Conservation (phyloP, 2,329 filamentous ascomycete genomes). For the Pseudogymnoascus sp. region DNA sequence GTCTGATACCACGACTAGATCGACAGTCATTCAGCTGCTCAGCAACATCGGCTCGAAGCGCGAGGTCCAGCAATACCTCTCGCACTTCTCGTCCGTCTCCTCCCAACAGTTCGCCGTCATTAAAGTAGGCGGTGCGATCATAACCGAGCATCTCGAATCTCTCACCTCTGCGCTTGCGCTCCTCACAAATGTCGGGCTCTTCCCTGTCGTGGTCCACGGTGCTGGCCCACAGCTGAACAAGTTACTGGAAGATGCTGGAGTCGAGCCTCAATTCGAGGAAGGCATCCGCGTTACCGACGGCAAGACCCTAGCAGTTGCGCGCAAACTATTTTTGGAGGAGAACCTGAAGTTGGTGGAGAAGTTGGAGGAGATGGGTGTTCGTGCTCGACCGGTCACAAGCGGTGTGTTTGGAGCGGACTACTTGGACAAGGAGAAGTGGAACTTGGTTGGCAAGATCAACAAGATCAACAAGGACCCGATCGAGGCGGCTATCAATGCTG, state of each 20-base stretch:
- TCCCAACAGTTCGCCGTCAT: conserved; percentile 97
- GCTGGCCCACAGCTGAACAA: conserved; percentile 93
- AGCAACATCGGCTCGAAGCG: conserved; percentile 95
- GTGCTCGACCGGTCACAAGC: conserved; percentile 79
- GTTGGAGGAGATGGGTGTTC: conserved; percentile 81
- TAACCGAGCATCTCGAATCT: conserved; percentile 89
- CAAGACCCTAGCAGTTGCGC: conserved; percentile 84
- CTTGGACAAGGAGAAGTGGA: conserved; percentile 92
- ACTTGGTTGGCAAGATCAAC: conserved; percentile 92
- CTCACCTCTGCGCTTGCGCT: conserved; percentile 85
- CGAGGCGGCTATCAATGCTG: conserved; percentile 82
- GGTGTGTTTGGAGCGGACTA: conserved; percentile 92
- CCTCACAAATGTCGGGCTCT: conserved; percentile 89
- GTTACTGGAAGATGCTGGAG: conserved; percentile 79
- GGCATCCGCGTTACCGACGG: conserved; percentile 93
- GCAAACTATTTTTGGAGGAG: conserved; percentile 90
- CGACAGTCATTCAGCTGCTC: conserved; percentile 81
- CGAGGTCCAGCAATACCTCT: conserved; percentile 95
- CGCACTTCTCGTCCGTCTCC: conserved; percentile 92
- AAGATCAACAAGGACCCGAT: conserved; percentile 86
- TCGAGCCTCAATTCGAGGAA: conserved; percentile 94
- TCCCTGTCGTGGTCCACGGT: conserved; percentile 92
- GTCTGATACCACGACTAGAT: conserved; percentile 48
- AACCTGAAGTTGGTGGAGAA: conserved; percentile 89
- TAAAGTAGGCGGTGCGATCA: conserved; percentile 93